Evolutionary conservation across 306 rosid genomes (phyloP).

Genomic region (Dryas drummondii): DNA sequence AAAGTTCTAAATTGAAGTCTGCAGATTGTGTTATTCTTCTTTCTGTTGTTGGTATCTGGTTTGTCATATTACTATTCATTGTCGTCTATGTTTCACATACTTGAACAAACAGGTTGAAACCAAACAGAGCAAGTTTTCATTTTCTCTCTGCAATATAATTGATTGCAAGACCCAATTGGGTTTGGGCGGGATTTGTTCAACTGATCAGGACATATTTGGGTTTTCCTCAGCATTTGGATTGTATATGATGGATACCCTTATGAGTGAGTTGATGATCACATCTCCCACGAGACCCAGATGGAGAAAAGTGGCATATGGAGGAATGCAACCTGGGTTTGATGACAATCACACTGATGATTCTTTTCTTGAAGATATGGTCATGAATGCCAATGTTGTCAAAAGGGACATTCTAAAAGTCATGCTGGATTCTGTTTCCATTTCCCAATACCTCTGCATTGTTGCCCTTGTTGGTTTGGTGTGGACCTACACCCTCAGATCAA

Average conservation of each 20-base stretch:
- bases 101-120: background rate
- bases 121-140: no score
- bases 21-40: background rate
- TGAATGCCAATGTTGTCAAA: conserved; percentile 88
- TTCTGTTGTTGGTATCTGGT: background rate
- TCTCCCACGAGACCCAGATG: conserved; percentile 50
- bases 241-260: conserved; percentile 40
- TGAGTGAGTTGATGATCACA: conserved; percentile 23
- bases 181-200: background rate
- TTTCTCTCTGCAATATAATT: background rate
- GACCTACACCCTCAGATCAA: conserved; percentile 67
- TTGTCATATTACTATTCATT: background rate
- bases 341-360: conserved; percentile 87
- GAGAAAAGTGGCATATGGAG: conserved; percentile 95
- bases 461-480: conserved; percentile 90
- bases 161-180: background rate
- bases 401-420: conserved; percentile 82
- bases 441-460: conserved; percentile 84
- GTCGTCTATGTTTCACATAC: background rate
- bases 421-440: conserved; percentile 76
- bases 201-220: background rate
- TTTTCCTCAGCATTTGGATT: background rate
- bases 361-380: conserved; percentile 88
- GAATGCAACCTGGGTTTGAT: conserved; percentile 89
- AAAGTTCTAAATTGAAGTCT: background rate